Base-by-base conservation (phyloP, 1,139 yeast species). In the Diutina catenulata region DNA sequence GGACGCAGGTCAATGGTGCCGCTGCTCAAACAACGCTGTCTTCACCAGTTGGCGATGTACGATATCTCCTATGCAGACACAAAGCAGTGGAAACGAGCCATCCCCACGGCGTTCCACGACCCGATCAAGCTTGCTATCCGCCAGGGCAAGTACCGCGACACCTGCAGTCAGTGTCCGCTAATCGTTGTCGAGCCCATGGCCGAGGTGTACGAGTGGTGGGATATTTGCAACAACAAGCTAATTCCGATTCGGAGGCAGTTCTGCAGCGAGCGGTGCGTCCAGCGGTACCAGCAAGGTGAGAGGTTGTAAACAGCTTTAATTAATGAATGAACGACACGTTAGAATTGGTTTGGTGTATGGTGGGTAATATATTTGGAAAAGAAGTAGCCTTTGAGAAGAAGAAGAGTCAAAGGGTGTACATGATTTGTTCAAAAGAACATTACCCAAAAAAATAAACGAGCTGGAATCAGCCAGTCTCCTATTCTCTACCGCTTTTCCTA, bases 151-250 rank as follows among this genome's bases (percentile, higher is more conserved):
- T 62, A 64, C 41, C 62, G 62, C n/a, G 71, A 68, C 40, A 50
- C 58, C 0, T 76, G 83, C 47, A 71, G 76, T 2, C 57, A 59
- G 19, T 76, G 83, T 47, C 50, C 56, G 2, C 39, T 49, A 6
- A 54, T 58, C 19, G 59, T 70, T 25, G 62, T 73, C 6, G 64
- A 68, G 37, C 71, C 76, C 2, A 62, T 66, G 8, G 81, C 79
- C 0, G 70, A 71, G 45, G 64, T 68, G 1, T 47, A 69, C 37
- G 82, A 76, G 47, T 76, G 80, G 79, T 75, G 82, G 79, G 74
- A 74, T 42, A 57, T 68, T 36, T 57, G 61, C 39, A 62, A 58
- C 19, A 60, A 65, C 37, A 52, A 48, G 26, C 47, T 56, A 20
- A 53, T 69, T 2, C 75, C 76, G 0, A 54, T 70, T 13, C 60